Evolutionary conservation across 176 grass and related monocot species (phyloP).

Genomic region (Sorghum bicolor): Sorghum_bicolor_NCBIv3 NC_012872.2:58214001-58214500

Average conservation of each 20-base stretch:
- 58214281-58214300: constrained; percentile 20
- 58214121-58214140: too few relatives aligned
- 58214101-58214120: too few relatives aligned
- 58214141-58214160: too few relatives aligned
- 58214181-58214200: constrained; percentile 49
- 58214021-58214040: too few relatives aligned
- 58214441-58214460: constrained; percentile 40
- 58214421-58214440: constrained; percentile 42
- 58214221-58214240: constrained; percentile 44
- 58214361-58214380: constrained; percentile 34
- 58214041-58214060: too few relatives aligned
- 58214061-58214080: too few relatives aligned
- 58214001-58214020: too few relatives aligned
- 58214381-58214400: constrained; percentile 18
- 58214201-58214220: constrained; percentile 41
- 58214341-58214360: constrained; percentile 30
- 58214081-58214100: too few relatives aligned
- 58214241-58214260: constrained; percentile 35
- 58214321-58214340: constrained; percentile 28
- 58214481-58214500: constrained; percentile 34
- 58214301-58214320: constrained; percentile 30
- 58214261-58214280: constrained; percentile 45
- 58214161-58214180: too few relatives aligned
- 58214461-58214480: constrained; percentile 40
- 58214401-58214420: constrained; percentile 36